Conservation (phyloP, 306 rosid genomes). For the Inga oerstediana region DNA sequence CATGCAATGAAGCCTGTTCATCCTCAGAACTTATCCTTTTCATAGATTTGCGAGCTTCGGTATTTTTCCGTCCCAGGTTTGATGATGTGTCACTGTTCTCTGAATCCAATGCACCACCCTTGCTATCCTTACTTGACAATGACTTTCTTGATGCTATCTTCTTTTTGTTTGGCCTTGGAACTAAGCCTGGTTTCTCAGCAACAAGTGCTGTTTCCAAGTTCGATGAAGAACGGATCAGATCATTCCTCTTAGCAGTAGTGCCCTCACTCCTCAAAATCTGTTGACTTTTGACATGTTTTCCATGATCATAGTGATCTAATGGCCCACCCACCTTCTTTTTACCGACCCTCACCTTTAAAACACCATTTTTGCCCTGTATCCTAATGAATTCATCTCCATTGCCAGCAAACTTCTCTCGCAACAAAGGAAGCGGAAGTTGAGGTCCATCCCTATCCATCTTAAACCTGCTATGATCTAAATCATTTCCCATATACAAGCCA, state of each 20-base stretch:
- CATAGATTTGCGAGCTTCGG: slow-evolving; percentile 41
- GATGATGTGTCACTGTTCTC: slow-evolving; percentile 65
- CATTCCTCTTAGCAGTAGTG: slow-evolving; percentile 51
- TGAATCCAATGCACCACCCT: slow-evolving; percentile 53
- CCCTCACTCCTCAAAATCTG: slow-evolving; percentile 54
- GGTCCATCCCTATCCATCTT: slow-evolving; percentile 54
- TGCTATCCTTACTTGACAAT: slow-evolving; percentile 56
- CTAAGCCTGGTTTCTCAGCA: slow-evolving; percentile 48
- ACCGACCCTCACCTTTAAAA: slow-evolving; percentile 86
- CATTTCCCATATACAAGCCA: slow-evolving; percentile 48
- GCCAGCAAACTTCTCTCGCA: slow-evolving; percentile 54
- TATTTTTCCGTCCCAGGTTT: slow-evolving; percentile 47
- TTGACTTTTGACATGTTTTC: slow-evolving; percentile 53
- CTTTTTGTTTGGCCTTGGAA: slow-evolving; percentile 55
- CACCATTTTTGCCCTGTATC: slow-evolving; percentile 97
- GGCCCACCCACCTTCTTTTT: slow-evolving; percentile 58
- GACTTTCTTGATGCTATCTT: slow-evolving; percentile 47
- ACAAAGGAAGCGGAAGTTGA: slow-evolving; percentile 41
- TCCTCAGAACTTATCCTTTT: slow-evolving; percentile 54
- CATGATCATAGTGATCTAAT: slow-evolving; percentile 47
- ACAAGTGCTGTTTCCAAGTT: slow-evolving; percentile 47
- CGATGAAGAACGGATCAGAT: slow-evolving; percentile 38
- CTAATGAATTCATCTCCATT: slow-evolving; percentile 73
- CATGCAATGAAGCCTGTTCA: slow-evolving; percentile 56
- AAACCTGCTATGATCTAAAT: slow-evolving; percentile 44